Conservation (phyloP, 208 protist species). For the Lotmaria passim region DNA sequence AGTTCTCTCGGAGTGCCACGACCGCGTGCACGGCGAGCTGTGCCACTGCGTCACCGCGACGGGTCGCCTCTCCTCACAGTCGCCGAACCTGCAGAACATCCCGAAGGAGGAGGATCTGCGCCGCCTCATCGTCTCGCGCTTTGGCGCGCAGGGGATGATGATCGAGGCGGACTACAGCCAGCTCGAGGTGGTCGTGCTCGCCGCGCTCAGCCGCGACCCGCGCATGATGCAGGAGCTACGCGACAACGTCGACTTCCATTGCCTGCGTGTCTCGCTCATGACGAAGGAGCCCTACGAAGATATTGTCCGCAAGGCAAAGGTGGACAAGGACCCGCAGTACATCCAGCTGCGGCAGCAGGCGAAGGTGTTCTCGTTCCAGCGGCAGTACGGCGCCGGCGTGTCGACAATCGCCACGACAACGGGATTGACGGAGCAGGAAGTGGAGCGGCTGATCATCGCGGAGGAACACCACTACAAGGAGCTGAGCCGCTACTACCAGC, state of each 20-base stretch:
- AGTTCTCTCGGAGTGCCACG: constrained; percentile 82
- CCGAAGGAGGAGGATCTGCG: constrained; percentile 86
- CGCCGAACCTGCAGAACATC: constrained; percentile 92
- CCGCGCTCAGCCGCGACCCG: constrained; percentile 84
- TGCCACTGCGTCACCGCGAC: constrained; percentile 91
- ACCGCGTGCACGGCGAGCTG: constrained; percentile 88
- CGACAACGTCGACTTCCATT: constrained; percentile 91
- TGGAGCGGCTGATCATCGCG: constrained; percentile 82
- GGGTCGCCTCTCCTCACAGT: constrained; percentile 87
- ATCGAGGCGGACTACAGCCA: constrained; percentile 93
- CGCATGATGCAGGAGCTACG: constrained; percentile 89
- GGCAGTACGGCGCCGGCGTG: constrained; percentile 89
- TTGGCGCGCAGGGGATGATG: constrained; percentile 82
- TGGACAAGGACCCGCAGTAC: constrained; percentile 84
- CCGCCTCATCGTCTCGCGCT: constrained; percentile 82
- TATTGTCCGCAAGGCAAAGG: constrained; percentile 83
- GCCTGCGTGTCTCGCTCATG: constrained; percentile 87
- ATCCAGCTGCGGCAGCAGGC: constrained; percentile 91
- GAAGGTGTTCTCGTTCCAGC: constrained; percentile 93
- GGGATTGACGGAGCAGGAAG: constrained; percentile 85
- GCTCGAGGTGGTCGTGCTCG: constrained; percentile 90
- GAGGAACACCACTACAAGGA: constrained; percentile 91
- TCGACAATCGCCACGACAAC: constrained; percentile 85
- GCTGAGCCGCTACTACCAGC: constrained; percentile 76
- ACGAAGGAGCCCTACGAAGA: constrained; percentile 91